A percentile compares a stretch with the other conserved stretches of the same genome.
phyloP scores from a whole-genome alignment of 208 protist species.

The Crithidia expoeki region DNA sequence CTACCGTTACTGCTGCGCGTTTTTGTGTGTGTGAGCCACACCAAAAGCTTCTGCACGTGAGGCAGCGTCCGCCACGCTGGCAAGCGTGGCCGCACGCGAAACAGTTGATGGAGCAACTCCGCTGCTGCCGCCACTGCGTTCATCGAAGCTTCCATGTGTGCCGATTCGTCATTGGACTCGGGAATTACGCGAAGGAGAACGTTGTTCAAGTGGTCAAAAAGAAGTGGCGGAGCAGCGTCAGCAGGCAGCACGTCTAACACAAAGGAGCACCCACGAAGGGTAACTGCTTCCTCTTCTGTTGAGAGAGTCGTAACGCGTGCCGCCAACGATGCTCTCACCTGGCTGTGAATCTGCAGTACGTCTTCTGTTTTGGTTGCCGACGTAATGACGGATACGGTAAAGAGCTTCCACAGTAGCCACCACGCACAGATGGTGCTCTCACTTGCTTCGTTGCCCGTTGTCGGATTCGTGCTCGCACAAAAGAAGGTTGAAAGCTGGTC shows the following conservation, averaged over 20 bases:
- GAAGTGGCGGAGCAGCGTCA: conserved; percentile 16
- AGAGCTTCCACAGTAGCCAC: conserved; percentile 37
- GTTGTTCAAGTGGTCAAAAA: conserved; percentile 8
- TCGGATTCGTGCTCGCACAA: neutral
- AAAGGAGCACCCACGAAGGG: conserved; percentile 6
- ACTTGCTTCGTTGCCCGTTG: neutral
- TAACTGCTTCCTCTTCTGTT: neutral
- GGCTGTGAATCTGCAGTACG: neutral
- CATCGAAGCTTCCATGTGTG: too few species aligned
- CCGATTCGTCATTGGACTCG: neutral
- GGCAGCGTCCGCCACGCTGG: conserved; percentile 27
- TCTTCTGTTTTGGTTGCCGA: neutral
- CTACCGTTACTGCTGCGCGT: neutral
- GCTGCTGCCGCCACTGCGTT: conserved; percentile 11
- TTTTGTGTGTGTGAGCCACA: conserved; percentile 17
- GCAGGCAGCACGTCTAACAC: conserved; percentile 14
- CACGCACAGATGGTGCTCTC: conserved; percentile 15
- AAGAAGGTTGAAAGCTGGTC: neutral
- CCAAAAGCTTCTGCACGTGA: conserved; percentile 27
- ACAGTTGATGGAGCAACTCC: conserved; percentile 21
- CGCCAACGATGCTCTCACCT: neutral
- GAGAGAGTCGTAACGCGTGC: neutral
- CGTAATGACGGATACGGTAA: neutral
- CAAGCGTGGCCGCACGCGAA: conserved; percentile 24
- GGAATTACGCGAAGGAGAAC: conserved; percentile 18